phyloP scores from a whole-genome alignment of 2,329 filamentous ascomycete genomes.

The Fusarium nelsonii region DNA sequence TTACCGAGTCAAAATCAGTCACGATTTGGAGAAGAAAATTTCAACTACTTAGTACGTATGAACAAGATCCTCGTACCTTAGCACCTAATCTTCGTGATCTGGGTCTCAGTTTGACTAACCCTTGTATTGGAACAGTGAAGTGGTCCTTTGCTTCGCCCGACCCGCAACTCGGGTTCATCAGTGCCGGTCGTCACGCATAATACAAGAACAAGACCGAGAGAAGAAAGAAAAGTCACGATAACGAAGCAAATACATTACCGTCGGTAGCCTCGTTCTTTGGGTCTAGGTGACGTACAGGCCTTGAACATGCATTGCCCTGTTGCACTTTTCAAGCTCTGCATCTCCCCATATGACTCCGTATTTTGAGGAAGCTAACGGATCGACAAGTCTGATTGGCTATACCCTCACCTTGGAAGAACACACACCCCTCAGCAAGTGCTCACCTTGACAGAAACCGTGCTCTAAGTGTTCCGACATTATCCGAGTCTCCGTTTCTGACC shows the following conservation, averaged over 20 bases:
- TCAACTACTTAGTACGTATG: background rate
- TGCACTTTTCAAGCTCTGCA: slow-evolving; percentile 7
- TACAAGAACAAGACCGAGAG: background rate
- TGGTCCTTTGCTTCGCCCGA: slow-evolving; percentile 15
- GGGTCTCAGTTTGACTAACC: slow-evolving; percentile 17
- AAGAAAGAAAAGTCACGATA: slow-evolving; percentile 39
- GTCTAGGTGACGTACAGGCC: slow-evolving; percentile 39
- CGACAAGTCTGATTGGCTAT: slow-evolving; percentile 27
- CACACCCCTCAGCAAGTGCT: slow-evolving; percentile 21
- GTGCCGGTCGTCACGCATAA: slow-evolving; percentile 30
- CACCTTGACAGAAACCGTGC: slow-evolving; percentile 11
- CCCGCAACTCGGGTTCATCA: slow-evolving; percentile 22
- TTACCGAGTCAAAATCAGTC: slow-evolving; percentile 39
- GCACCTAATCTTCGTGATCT: slow-evolving; percentile 12
- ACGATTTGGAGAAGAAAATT: slow-evolving; percentile 39
- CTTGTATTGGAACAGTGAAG: slow-evolving; percentile 9
- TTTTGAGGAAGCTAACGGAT: background rate
- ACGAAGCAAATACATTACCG: slow-evolving; percentile 35
- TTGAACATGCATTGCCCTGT: slow-evolving; percentile 25
- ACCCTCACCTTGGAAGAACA: slow-evolving; percentile 23
- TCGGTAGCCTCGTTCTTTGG: slow-evolving; percentile 40
- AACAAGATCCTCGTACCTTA: slow-evolving; percentile 10
- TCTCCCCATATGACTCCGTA: slow-evolving; percentile 27
- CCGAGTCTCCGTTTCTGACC: slow-evolving; percentile 42
- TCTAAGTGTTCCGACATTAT: slow-evolving; percentile 38